Conservation (phyloP, 2,329 filamentous ascomycete genomes). For the Cercospora brassicicola region DNA sequence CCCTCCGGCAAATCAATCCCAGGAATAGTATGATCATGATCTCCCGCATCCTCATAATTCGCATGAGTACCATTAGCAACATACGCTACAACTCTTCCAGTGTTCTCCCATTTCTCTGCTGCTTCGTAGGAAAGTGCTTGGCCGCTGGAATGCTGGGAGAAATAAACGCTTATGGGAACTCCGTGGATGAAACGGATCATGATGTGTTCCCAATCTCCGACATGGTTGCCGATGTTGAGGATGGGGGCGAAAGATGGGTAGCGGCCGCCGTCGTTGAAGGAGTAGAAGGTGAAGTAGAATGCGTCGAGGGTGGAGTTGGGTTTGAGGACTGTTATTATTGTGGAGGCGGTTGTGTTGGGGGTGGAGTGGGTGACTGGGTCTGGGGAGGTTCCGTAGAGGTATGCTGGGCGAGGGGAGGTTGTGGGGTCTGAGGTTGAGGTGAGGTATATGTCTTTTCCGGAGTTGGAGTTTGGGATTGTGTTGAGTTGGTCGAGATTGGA, state of each 20-base stretch:
- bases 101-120: conserved; percentile 50
- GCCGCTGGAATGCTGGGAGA: conserved; percentile 62
- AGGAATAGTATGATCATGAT: conserved; percentile 64
- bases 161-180: conserved; percentile 59
- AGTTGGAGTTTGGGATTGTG: conserved; percentile 40
- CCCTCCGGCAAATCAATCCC: conserved; percentile 57
- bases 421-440: conserved; percentile 46
- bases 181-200: conserved; percentile 65
- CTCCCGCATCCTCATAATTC: conserved; percentile 61
- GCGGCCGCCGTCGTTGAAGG: conserved; percentile 56
- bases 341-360: conserved; percentile 50
- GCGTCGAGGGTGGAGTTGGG: conserved; percentile 56
- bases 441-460: conserved; percentile 43
- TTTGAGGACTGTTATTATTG: conserved; percentile 60
- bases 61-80: conserved; percentile 64
- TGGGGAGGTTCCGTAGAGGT: conserved; percentile 51
- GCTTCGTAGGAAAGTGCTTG: conserved; percentile 62
- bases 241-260: conserved; percentile 25
- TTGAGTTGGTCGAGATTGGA: conserved; percentile 49
- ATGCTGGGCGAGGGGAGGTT: conserved; percentile 40
- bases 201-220: conserved; percentile 64
- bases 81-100: conserved; percentile 57
- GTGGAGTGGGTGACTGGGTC: conserved; percentile 56
- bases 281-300: conserved; percentile 63
- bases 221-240: conserved; percentile 53